Evolutionary conservation across 805 yeast species (phyloP).

Genomic region (Ogataea glucozyma): DNA sequence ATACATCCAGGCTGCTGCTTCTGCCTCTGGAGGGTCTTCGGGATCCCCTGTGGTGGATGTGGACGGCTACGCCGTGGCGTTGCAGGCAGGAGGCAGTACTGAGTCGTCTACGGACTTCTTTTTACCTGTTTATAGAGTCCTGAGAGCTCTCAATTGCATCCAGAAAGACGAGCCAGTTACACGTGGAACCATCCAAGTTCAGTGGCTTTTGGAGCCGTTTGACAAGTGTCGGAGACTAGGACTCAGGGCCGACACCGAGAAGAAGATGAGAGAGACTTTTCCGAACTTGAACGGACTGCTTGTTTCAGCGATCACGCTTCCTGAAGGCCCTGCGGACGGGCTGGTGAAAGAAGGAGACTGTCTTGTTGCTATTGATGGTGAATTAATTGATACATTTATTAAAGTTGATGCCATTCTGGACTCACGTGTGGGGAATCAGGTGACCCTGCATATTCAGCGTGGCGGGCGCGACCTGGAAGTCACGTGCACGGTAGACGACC

Average conservation of each 20-base stretch:
- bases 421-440: constrained; percentile 57
- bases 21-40: constrained; percentile 93
- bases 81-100: constrained; percentile 92
- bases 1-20: constrained; percentile 93
- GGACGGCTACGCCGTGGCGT: constrained; percentile 83
- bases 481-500: constrained; percentile 62
- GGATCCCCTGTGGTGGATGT: constrained; percentile 96
- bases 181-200: constrained; percentile 90
- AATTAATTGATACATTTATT: constrained; percentile 65
- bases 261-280: constrained; percentile 61
- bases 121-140: constrained; percentile 79
- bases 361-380: constrained; percentile 69
- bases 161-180: constrained; percentile 61
- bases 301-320: constrained; percentile 79
- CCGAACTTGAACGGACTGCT: constrained; percentile 78
- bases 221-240: constrained; percentile 92
- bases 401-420: constrained; percentile 85
- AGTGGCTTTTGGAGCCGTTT: constrained; percentile 83
- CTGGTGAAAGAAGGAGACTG: constrained; percentile 83
- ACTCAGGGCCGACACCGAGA: constrained; percentile 71
- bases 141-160: constrained; percentile 76
- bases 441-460: constrained; percentile 66
- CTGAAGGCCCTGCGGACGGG: constrained; percentile 81
- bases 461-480: constrained; percentile 63
- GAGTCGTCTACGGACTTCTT: constrained; percentile 94